phyloP scores from a whole-genome alignment of 2,329 filamentous ascomycete species.

The Fusarium sublunatum region DNA sequence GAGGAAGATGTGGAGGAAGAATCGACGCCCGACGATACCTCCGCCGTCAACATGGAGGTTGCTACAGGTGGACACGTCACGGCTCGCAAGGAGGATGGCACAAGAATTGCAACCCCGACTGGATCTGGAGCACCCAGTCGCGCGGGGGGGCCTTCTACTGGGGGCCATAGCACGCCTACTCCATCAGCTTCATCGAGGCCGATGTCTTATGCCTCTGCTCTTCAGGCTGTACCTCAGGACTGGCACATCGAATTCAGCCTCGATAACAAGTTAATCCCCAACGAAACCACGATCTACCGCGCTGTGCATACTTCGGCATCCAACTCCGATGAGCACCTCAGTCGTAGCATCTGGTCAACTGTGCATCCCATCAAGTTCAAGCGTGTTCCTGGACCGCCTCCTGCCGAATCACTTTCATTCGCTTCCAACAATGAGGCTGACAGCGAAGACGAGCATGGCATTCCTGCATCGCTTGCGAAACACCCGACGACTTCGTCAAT shows the following conservation, averaged over 20 bases:
- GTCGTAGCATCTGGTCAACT: slow-evolving; percentile 87
- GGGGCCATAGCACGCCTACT: slow-evolving; percentile 59
- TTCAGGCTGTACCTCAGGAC: slow-evolving; percentile 84
- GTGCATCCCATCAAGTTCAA: slow-evolving; percentile 94
- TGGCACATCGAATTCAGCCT: slow-evolving; percentile 98
- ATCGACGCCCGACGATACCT: slow-evolving; percentile 72
- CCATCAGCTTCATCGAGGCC: slow-evolving; percentile 69
- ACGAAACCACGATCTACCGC: slow-evolving; percentile 95
- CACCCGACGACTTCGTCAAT: slow-evolving; percentile 89
- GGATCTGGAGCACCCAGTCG: slow-evolving; percentile 60
- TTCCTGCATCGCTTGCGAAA: slow-evolving; percentile 84
- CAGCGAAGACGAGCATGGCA: slow-evolving; percentile 66
- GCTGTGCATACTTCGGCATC: slow-evolving; percentile 78
- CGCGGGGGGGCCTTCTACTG: slow-evolving; percentile 55
- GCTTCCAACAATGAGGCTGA: slow-evolving; percentile 59
- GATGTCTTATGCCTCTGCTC: slow-evolving; percentile 85
- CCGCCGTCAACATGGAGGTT: slow-evolving; percentile 91
- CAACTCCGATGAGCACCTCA: slow-evolving; percentile 70
- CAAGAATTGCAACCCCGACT: slow-evolving; percentile 83
- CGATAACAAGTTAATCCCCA: slow-evolving; percentile 83
- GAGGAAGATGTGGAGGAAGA: slow-evolving; percentile 85
- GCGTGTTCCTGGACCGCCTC: slow-evolving; percentile 84
- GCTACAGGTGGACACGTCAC: slow-evolving; percentile 88
- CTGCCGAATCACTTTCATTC: slow-evolving; percentile 75
- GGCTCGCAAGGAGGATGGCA: slow-evolving; percentile 91